These are phyloP conservation scores for Urtica urens DNA, from an alignment of 306 rosid species.

Conservation along the genomic window DNA sequence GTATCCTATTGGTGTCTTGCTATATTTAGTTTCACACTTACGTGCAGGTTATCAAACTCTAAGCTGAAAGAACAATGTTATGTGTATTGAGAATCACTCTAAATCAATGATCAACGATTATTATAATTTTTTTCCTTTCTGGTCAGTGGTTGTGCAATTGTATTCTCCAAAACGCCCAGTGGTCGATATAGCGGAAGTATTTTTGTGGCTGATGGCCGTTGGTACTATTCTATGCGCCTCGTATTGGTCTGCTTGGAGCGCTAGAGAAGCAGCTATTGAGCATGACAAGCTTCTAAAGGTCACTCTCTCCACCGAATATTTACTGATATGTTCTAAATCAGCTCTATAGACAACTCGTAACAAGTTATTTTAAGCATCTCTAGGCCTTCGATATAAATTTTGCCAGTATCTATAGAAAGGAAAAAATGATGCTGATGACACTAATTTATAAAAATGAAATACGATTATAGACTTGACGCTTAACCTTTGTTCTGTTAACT, in stretches of 20 bases:
- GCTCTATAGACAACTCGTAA: neutral
- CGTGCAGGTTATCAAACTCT: too few species aligned
- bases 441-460: too few species aligned
- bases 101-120: too few species aligned
- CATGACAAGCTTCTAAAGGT: slow-evolving; percentile 66
- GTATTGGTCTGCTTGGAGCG: slow-evolving; percentile 92
- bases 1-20: too few species aligned
- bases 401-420: too few species aligned
- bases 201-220: slow-evolving; percentile 91
- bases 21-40: too few species aligned
- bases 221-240: slow-evolving; percentile 87
- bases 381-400: too few species aligned
- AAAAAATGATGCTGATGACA: too few species aligned
- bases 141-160: slow-evolving; percentile 76
- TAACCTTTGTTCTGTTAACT: too few species aligned
- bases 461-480: too few species aligned
- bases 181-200: slow-evolving; percentile 87
- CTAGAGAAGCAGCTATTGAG: slow-evolving; percentile 68
- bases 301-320: slow-evolving; percentile 13
- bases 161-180: slow-evolving; percentile 76
- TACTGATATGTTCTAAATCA: neutral
- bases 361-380: neutral
- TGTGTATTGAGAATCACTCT: too few species aligned
- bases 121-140: neutral
- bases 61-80: too few species aligned